Base-by-base conservation (phyloP, 2,329 filamentous ascomycete species). In the Dactylellina parvicollis region DNA sequence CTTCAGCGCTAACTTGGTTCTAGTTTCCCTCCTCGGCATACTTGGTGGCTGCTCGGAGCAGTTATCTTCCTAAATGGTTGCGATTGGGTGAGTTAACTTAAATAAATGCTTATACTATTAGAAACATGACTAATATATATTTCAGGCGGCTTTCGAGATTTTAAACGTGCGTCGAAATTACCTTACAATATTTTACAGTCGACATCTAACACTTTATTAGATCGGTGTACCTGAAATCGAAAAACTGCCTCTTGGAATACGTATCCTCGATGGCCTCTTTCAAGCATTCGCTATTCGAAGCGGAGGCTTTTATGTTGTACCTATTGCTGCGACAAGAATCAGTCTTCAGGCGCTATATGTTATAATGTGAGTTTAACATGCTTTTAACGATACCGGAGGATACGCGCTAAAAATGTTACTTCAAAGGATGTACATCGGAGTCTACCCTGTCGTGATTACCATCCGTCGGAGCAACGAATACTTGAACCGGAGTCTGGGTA, bases 381-480 rank as follows among this genome's bases (percentile, higher is more conserved):
- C n/a, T 20, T 20, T 30, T 28, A 3, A 9, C 7, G n/a, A 28
- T 38, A 5, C 34, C 16, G 5, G 4, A 38, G 28, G 9, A 20
- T 14, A 34, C 3, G 20, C 26, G 47, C 18, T 14, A 20, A 18
- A 32, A 14, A 16, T 38, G 10, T 14, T n/a, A 14, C 34, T 4
- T 46, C 18, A 20, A 52, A 77, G 76, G 76, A 86, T 86, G 85
- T 86, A 86, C 77, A 86, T 86, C 59, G 83, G 82, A 28, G 84
- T 85, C 12, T 86, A 85, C 65, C 85, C 85, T 0, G 83, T 86
- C 42, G 83, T 84, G 28, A 84, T 86, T 69, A 85, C 83, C 0
- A 85, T 86, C 80, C 82, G 84, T 32, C 82, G 84, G 74, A 83
- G 81, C 60, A 86, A 85, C 75, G 83, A 85, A 26, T 86, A 86